A percentile compares a stretch with the other conserved stretches of the same genome.
Evolutionary conservation across 2,329 filamentous ascomycete species (phyloP).

Genomic region (Emergomyces pasteurianus): DNA sequence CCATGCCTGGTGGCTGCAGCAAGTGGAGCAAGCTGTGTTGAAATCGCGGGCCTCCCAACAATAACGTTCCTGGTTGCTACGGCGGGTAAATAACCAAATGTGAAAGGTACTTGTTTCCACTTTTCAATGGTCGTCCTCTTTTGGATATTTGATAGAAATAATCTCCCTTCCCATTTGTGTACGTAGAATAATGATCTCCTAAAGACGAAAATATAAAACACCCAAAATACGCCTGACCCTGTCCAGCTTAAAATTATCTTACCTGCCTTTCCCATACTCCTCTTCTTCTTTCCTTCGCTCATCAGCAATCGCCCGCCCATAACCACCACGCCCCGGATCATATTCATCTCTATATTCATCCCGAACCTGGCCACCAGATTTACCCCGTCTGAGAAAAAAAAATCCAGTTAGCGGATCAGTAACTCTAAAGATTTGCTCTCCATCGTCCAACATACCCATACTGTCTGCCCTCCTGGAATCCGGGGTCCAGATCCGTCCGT

Average conservation of each 20-base stretch:
- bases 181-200: slow-evolving; percentile 6
- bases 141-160: slow-evolving; percentile 1
- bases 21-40: slow-evolving; percentile 43
- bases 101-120: background rate
- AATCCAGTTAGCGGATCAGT: slow-evolving; percentile 11
- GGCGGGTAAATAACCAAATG: too few relatives aligned
- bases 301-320: slow-evolving; percentile 64
- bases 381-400: slow-evolving; percentile 50
- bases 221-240: slow-evolving; percentile 5
- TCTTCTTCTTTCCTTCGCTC: slow-evolving; percentile 48
- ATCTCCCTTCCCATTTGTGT: background rate
- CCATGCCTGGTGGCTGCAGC: slow-evolving; percentile 82
- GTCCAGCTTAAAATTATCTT: slow-evolving; percentile 10
- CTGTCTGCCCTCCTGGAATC: slow-evolving; percentile 90
- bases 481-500: slow-evolving; percentile 86
- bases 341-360: slow-evolving; percentile 97
- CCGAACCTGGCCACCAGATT: slow-evolving; percentile 90
- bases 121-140: background rate
- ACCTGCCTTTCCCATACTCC: slow-evolving; percentile 47
- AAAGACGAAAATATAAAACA: background rate
- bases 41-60: background rate
- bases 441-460: slow-evolving; percentile 51
- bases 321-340: slow-evolving; percentile 84
- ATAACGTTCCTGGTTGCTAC: background rate
- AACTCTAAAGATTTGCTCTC: background rate